Percentiles rank a stretch among this genome's conserved stretches.
phyloP scores from a whole-genome alignment of 768 basidiomycete genomes.

The Hypholoma sublateritium region DNA sequence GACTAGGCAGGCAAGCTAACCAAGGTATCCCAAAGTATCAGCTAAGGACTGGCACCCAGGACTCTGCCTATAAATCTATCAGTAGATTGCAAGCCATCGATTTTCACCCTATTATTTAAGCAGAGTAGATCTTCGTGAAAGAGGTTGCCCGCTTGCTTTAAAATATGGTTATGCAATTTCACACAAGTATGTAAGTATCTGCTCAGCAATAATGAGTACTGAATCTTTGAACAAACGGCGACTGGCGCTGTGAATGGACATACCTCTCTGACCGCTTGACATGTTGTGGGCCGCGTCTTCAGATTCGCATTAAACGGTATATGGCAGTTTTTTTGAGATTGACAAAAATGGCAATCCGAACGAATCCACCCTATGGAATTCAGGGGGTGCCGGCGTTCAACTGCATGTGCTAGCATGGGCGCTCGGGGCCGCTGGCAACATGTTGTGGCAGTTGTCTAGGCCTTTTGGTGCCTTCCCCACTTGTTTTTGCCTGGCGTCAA shows the following conservation, averaged over 20 bases:
- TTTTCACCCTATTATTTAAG: no score
- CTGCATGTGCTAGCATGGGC: not conserved
- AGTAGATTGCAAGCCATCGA: no score
- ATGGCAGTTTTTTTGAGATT: not conserved
- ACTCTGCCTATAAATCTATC: no score
- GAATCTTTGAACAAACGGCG: no score
- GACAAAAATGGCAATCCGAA: conserved; percentile 1
- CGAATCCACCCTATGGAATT: not conserved
- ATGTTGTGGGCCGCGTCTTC: no score
- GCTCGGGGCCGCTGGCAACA: not conserved
- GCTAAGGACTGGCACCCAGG: not conserved
- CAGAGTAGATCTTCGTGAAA: no score
- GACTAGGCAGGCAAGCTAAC: not conserved
- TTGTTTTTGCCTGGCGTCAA: no score
- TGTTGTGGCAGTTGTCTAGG: not conserved
- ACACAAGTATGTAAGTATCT: no score
- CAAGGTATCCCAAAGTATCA: not conserved
- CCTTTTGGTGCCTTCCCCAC: not conserved
- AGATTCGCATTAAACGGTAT: not conserved
- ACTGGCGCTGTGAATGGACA: not conserved
- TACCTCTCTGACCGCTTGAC: not conserved
- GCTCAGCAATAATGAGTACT: no score
- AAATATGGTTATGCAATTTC: no score
- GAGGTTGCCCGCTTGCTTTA: no score
- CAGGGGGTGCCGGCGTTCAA: conserved; percentile 1